Conservation (phyloP, 371 early-diverging fungal genomes). For the Mortierella sp. region DNA sequence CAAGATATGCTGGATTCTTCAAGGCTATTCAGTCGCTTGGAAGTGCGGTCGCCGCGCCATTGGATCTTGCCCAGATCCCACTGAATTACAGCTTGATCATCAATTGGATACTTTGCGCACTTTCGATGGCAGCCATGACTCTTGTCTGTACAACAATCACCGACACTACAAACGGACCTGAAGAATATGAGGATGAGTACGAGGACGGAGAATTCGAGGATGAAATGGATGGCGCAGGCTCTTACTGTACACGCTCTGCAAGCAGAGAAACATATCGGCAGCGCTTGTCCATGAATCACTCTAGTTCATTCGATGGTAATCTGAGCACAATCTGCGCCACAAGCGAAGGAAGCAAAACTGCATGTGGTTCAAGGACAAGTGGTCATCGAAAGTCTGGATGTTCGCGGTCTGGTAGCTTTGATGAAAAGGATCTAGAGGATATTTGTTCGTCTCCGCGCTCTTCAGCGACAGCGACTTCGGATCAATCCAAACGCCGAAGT, state of each 20-base stretch:
- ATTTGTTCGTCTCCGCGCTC: neutral
- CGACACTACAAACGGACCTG: constrained; percentile 31
- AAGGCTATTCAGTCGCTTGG: constrained; percentile 62
- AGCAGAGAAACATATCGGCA: neutral
- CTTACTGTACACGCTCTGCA: neutral
- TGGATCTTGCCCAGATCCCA: constrained; percentile 49
- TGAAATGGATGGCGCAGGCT: constrained; percentile 3
- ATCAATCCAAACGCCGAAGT: constrained; percentile 28
- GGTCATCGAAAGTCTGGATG: neutral
- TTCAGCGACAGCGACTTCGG: constrained; percentile 6
- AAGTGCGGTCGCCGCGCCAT: constrained; percentile 57
- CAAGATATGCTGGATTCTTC: constrained; percentile 80
- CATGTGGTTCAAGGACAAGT: constrained; percentile 19
- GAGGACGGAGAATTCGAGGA: neutral
- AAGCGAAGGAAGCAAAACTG: constrained; percentile 20
- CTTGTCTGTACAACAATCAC: constrained; percentile 52
- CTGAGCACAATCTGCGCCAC: constrained; percentile 32
- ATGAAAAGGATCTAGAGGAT: constrained; percentile 12
- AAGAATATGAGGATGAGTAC: constrained; percentile 10
- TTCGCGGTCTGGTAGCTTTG: constrained; percentile 16
- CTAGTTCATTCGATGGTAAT: constrained; percentile 23
- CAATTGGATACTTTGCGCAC: constrained; percentile 58
- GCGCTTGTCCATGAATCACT: constrained; percentile 6
- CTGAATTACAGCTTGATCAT: constrained; percentile 55
- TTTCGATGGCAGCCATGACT: constrained; percentile 54